Conservation (phyloP, 257 asterid species). For the Solanum habrochaites region DNA sequence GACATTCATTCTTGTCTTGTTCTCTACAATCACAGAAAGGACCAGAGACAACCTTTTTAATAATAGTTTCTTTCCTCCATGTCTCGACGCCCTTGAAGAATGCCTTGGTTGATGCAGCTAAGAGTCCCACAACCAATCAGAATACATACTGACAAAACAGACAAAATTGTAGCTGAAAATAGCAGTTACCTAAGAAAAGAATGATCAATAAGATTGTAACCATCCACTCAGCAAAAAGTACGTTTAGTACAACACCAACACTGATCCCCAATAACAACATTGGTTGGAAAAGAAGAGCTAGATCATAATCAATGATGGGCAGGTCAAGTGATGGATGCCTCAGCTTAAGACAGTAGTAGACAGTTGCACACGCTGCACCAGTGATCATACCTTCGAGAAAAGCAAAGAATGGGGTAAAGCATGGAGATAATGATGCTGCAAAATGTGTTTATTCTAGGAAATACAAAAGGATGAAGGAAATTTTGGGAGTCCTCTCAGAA, state of each 20-base stretch:
- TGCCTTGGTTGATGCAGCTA: constrained; percentile 48
- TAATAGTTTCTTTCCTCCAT: constrained; percentile 46
- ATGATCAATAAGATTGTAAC: constrained; percentile 38
- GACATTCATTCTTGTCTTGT: neutral
- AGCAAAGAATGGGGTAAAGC: neutral
- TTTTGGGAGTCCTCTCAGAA: neutral
- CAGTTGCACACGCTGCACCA: constrained; percentile 51
- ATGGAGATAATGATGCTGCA: neutral
- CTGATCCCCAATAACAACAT: constrained; percentile 55
- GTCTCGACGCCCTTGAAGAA: constrained; percentile 46
- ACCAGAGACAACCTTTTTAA: constrained; percentile 22
- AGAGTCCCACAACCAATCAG: neutral
- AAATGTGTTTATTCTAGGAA: neutral
- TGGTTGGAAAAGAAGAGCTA: constrained; percentile 56
- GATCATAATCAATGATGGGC: constrained; percentile 52
- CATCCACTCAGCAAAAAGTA: constrained; percentile 59
- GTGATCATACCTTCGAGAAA: constrained; percentile 40
- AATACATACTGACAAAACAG: neutral
- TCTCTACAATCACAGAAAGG: neutral
- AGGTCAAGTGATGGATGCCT: constrained; percentile 47
- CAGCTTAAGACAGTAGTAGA: constrained; percentile 42
- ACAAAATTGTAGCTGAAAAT: neutral
- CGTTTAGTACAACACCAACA: constrained; percentile 47
- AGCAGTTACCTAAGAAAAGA: constrained; percentile 41
- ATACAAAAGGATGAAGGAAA: neutral